Evolutionary conservation across 306 rosid genomes (phyloP).

Genomic region (Sindora glabra): DNA sequence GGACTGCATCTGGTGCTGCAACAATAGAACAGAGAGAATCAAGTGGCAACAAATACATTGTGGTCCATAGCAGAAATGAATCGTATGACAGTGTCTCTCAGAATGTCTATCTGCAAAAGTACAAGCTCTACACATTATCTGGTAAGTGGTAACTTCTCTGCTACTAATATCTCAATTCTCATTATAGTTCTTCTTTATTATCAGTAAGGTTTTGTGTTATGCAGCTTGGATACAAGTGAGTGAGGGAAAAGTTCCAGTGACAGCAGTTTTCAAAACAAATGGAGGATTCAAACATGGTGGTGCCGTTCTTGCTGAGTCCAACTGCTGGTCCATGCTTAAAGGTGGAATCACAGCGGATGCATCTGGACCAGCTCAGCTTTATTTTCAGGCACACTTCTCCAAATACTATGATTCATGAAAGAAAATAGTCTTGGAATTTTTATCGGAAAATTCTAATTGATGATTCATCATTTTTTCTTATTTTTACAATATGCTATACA

Average conservation of each 20-base stretch:
- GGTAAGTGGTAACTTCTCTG: slow-evolving; percentile 35
- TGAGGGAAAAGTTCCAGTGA: slow-evolving; percentile 27
- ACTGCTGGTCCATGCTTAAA: slow-evolving; percentile 85
- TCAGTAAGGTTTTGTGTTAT: background rate
- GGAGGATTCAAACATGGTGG: slow-evolving; percentile 31
- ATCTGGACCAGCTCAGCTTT: slow-evolving; percentile 47
- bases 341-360: slow-evolving; percentile 52
- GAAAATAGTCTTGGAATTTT: background rate
- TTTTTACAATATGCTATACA: background rate
- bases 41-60: slow-evolving; percentile 48
- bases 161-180: no score
- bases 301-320: slow-evolving; percentile 33
- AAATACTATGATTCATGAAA: background rate
- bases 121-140: slow-evolving; percentile 46
- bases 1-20: slow-evolving; percentile 46
- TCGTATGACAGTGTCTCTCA: slow-evolving; percentile 44
- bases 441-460: background rate
- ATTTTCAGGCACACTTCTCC: slow-evolving; percentile 46
- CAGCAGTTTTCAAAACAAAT: slow-evolving; percentile 43
- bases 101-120: slow-evolving; percentile 25
- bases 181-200: background rate
- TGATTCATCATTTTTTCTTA: background rate
- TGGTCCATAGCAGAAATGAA: slow-evolving; percentile 45
- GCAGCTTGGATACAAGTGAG: slow-evolving; percentile 62
- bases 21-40: slow-evolving; percentile 34